Percentiles rank a stretch among this genome's conserved stretches.
These are phyloP conservation scores for Cryptococcus wingfieldii DNA, from an alignment of 1,284 basidiomycete species.

Conservation along the genomic window DNA sequence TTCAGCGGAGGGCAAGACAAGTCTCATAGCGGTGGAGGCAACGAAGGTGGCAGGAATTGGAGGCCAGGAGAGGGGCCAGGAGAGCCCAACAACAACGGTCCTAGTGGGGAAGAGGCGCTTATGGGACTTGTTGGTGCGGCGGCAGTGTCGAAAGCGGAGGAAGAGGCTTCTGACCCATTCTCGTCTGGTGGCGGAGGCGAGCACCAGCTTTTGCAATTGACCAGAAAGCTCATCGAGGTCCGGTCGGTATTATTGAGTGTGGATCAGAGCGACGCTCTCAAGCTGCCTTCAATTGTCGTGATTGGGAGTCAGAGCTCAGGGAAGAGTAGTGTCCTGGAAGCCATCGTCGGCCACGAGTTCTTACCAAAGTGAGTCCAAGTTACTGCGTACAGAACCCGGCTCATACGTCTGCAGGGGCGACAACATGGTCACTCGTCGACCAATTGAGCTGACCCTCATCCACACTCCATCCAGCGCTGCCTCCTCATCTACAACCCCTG, in stretches of 20 bases:
- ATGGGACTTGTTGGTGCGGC: constrained; percentile 25
- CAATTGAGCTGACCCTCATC: constrained; percentile 94
- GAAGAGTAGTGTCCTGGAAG: constrained; percentile 95
- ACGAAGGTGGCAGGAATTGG: constrained; percentile 18
- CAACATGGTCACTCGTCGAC: constrained; percentile 98
- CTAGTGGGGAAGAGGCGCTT: constrained; percentile 21
- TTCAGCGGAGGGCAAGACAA: constrained; percentile 8
- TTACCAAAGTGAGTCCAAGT: constrained; percentile 74
- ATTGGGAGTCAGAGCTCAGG: constrained; percentile 97
- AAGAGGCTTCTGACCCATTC: constrained; percentile 14
- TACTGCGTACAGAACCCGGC: background rate
- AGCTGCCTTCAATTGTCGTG: constrained; percentile 94
- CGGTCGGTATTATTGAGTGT: constrained; percentile 87
- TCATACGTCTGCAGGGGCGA: constrained; percentile 63
- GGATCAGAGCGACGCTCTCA: constrained; percentile 89
- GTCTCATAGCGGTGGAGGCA: constrained; percentile 12
- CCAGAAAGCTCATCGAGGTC: constrained; percentile 93
- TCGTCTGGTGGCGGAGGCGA: constrained; percentile 21
- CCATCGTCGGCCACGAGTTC: constrained; percentile 97
- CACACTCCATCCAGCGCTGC: constrained; percentile 65
- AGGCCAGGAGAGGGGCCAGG: constrained; percentile 32
- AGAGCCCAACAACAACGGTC: constrained; percentile 18
- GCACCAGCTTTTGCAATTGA: constrained; percentile 73
- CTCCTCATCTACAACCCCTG: constrained; percentile 55
- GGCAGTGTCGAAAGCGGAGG: constrained; percentile 10